Conservation (phyloP, 768 basidiomycete species). For the Serendipita sp. region DNA sequence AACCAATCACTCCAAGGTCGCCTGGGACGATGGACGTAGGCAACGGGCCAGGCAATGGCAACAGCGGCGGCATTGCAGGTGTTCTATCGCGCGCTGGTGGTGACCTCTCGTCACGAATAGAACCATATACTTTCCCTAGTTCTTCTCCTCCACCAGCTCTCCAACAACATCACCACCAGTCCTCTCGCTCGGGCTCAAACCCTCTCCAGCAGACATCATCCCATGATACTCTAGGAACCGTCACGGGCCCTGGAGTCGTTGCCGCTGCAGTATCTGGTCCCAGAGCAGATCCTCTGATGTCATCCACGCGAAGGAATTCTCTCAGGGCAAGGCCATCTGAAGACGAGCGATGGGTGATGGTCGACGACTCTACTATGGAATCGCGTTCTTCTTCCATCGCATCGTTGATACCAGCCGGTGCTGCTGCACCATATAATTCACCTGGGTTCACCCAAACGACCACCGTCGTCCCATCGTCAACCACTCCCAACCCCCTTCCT, state of each 20-base stretch:
- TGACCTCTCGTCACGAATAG: constrained; percentile 1
- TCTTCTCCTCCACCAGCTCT: background rate
- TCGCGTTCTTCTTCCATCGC: background rate
- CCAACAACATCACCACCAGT: background rate
- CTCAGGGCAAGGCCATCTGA: background rate
- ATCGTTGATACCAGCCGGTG: background rate
- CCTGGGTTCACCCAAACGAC: background rate
- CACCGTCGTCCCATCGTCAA: background rate
- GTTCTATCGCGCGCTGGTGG: too few relatives aligned
- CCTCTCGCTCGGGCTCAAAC: background rate
- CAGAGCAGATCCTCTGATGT: background rate
- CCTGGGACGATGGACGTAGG: background rate
- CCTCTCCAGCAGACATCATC: background rate
- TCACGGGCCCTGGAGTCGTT: background rate
- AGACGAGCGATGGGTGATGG: background rate
- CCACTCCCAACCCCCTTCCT: background rate
- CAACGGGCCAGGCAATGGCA: background rate
- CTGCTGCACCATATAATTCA: constrained; percentile 3
- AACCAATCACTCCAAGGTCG: background rate
- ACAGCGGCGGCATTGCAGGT: background rate
- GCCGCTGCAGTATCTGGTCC: background rate
- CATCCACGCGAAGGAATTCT: background rate
- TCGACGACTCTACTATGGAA: background rate
- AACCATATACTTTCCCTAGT: background rate
- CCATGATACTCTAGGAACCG: background rate